Base-by-base conservation (phyloP, 1,284 basidiomycete species). In the Leccinum griseonigrum region DNA sequence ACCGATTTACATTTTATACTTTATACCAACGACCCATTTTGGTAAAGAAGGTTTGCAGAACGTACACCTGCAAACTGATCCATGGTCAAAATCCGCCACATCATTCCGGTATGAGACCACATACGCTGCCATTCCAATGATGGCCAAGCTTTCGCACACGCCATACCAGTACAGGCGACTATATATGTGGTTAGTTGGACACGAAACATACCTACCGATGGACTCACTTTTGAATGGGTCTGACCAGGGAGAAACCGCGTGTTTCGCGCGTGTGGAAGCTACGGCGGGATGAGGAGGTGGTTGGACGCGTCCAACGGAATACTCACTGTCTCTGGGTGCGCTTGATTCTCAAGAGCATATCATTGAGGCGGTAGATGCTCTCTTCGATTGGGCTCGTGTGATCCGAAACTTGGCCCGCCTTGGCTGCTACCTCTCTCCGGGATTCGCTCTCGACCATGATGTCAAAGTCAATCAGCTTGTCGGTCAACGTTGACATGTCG, bases 391-490 rank as follows among this genome's bases (percentile, higher is more conserved):
- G 86, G 60, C 85, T 92, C 26, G 95, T 97, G 69, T 97, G 95
- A 64, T 97, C 95, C 18, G 89, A 81, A 55, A 98, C 85, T 77
- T 96, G 92, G 3, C 88, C 88, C 0, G 91, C 85, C 68, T 93
- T 91, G 29, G 89, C 88, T 9, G 91, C 87, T 3, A 91, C 83
- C 70, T 93, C 89, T 58, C 92, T 82, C 58, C 95, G 80, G 1
- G 95, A 95, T 75, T 98, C 95, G 64, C 90, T 94, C 80, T 97
- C 95, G 64, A 97, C 93, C 93, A 97, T 95, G 76, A 97, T 96
- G 75, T 97, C 95, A 75, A 98, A 97, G 78, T 98, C 96, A 67
- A 98, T 83, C 60, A 97, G 84, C 77, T 98, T 97, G 79, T 95
- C 80, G 26, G 90, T 90, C 67, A 95, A 83, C 4, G 91, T 93